Evolutionary conservation across 2,329 filamentous ascomycete genomes (phyloP), one percentile per base, ranked within the genome.

Genomic region (Paecilomyces dactylethromorphus): DNA sequence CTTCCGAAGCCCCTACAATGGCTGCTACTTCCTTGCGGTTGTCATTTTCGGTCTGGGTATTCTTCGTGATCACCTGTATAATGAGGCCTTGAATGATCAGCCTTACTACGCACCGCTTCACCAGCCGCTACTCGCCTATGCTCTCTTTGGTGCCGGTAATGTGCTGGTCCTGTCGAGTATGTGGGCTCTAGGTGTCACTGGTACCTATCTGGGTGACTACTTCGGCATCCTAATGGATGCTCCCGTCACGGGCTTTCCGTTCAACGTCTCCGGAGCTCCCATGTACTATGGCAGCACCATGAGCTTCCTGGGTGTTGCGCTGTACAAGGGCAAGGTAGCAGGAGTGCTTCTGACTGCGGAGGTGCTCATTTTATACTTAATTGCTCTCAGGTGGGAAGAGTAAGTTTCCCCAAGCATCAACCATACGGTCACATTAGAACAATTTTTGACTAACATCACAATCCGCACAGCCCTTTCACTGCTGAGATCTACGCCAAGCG

Each of bases 161-260:
- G 76, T 89, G 56, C 85, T 99, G 35, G 94, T 99, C 55, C 68
- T 97, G 55, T 88, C 88, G 33, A 94, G 90, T 61, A 97, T 96
- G 78, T 97, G 87, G 86, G 89, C 87, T 33, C 86, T 99, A 49
- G 94, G 94, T 59, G 86, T 99, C 69, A 97, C 92, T 0, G 94
- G 94, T 63, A 99, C 94, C 39, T 99, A 97, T 74, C 82, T 99
- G 35, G 94, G 94, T 67, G 94, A 99, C 80, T 99, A 99, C 82
- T 99, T 97, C 73, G 94, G 94, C 66, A 97, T 97, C 74, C 82
- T 99, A 65, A 96, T 97, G 92, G 93, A 97, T 72, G 80, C 88
- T 66, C 93, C 93, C 69, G 92, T 99, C 56, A 96, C 92, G 12
- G 89, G 90, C 13, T 99, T 99, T 73, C 94, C 94, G 2, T 99